Conservation (phyloP, 2,329 filamentous ascomycete species). For the Arthroderma uncinatum region DNA sequence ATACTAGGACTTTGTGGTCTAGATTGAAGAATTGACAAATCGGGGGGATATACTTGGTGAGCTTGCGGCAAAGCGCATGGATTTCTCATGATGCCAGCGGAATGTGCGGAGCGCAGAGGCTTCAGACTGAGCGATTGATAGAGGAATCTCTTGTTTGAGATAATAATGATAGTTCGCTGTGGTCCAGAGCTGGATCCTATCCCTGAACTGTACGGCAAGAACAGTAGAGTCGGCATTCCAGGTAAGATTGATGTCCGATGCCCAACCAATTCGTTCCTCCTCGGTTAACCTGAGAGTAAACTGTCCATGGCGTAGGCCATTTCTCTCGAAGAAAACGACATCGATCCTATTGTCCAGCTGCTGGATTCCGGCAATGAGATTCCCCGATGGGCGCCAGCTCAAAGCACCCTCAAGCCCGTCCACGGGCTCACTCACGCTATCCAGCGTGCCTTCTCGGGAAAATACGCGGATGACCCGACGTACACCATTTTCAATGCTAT, state of each 20-base stretch:
- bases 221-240: constrained; percentile 94
- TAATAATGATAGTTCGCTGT: constrained; percentile 98
- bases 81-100: constrained; percentile 76
- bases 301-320: constrained; percentile 91
- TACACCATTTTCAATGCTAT: constrained; percentile 55
- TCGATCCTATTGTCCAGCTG: constrained; percentile 57
- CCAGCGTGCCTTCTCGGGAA: constrained; percentile 76
- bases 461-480: constrained; percentile 81
- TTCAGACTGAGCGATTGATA: constrained; percentile 23
- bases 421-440: constrained; percentile 89
- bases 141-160: constrained; percentile 73
- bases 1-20: not conserved
- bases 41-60: constrained; percentile 35
- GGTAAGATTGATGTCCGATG: constrained; percentile 52
- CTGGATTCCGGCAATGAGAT: constrained; percentile 79
- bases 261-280: constrained; percentile 46
- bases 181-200: constrained; percentile 85
- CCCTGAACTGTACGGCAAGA: constrained; percentile 63
- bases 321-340: constrained; percentile 91
- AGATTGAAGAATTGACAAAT: constrained; percentile 7
- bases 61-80: constrained; percentile 54
- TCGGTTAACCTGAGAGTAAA: constrained; percentile 64
- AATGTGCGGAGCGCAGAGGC: constrained; percentile 23
- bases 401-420: constrained; percentile 78
- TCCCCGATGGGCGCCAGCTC: constrained; percentile 85